Conservation (phyloP, 116 monocot species). For the Phalaenopsis hybrid region DNA sequence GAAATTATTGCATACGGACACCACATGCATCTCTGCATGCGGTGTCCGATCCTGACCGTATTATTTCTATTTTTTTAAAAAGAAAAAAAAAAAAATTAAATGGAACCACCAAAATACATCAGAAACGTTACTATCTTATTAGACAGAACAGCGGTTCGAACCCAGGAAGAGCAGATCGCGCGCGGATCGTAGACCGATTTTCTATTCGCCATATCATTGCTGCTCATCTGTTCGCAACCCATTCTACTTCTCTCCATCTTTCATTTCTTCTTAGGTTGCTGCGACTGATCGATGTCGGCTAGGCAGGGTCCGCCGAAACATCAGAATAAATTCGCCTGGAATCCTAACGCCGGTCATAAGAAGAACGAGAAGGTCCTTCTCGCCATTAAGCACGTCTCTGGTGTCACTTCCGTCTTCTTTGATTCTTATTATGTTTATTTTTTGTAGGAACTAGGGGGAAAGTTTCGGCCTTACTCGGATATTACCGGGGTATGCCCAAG, state of each 20-base stretch:
- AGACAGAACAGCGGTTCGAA: too few species aligned
- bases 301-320: slow-evolving; percentile 81
- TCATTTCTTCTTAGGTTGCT: background rate
- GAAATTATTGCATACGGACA: too few species aligned
- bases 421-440: background rate
- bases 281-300: slow-evolving; percentile 34
- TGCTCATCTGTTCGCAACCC: too few species aligned
- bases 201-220: too few species aligned
- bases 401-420: background rate
- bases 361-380: slow-evolving; percentile 67
- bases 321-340: slow-evolving; percentile 80
- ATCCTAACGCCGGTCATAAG: slow-evolving; percentile 63
- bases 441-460: slow-evolving; percentile 69
- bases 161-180: too few species aligned
- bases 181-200: too few species aligned
- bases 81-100: too few species aligned
- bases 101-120: too few species aligned
- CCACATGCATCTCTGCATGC: too few species aligned
- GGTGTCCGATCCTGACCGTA: too few species aligned
- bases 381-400: background rate
- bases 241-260: background rate
- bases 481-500: slow-evolving; percentile 80
- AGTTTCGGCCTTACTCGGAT: slow-evolving; percentile 58
- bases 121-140: too few species aligned
- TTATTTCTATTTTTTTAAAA: too few species aligned